Percentiles rank a stretch among this genome's conserved stretches.
Evolutionary conservation across 2,329 filamentous ascomycete genomes (phyloP).

Genomic region (Colletotrichum salicis): DNA sequence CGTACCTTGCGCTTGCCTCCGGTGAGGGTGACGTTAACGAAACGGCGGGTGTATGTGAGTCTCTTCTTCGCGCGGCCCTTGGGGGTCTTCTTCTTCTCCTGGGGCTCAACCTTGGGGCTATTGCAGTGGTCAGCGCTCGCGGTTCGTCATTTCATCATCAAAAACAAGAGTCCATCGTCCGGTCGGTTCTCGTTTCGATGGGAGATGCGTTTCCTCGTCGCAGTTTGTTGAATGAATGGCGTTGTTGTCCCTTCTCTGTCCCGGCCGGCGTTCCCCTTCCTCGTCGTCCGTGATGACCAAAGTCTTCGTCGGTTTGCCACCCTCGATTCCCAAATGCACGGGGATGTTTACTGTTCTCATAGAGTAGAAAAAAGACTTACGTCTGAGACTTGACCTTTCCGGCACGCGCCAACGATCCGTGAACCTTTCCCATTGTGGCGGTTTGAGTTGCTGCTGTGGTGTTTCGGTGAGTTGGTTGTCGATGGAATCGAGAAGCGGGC

Average conservation of each 20-base stretch:
- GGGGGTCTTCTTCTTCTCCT: slow-evolving; percentile 96
- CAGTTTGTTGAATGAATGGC: background rate
- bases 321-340: background rate
- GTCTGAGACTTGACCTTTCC: slow-evolving; percentile 99
- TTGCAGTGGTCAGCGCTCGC: slow-evolving; percentile 22
- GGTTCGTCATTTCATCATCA: slow-evolving; percentile 1
- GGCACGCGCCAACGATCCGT: slow-evolving; percentile 93
- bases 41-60: slow-evolving; percentile 94
- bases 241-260: background rate
- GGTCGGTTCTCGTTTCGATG: slow-evolving; percentile 4
- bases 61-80: slow-evolving; percentile 99
- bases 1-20: slow-evolving; percentile 98
- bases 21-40: slow-evolving; percentile 97
- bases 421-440: slow-evolving; percentile 61
- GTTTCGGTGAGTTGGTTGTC: slow-evolving; percentile 35
- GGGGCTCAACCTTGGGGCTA: slow-evolving; percentile 75
- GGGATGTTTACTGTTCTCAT: background rate
- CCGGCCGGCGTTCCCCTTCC: slow-evolving; percentile 1
- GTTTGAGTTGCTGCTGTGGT: slow-evolving; percentile 37
- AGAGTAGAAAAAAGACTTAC: slow-evolving; percentile 45
- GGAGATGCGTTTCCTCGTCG: background rate
- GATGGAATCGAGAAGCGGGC: slow-evolving; percentile 21
- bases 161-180: background rate
- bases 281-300: slow-evolving; percentile 16
- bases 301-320: slow-evolving; percentile 1